phyloP scores from a whole-genome alignment of 1,284 basidiomycete species.

The Athelia sp. region DNA sequence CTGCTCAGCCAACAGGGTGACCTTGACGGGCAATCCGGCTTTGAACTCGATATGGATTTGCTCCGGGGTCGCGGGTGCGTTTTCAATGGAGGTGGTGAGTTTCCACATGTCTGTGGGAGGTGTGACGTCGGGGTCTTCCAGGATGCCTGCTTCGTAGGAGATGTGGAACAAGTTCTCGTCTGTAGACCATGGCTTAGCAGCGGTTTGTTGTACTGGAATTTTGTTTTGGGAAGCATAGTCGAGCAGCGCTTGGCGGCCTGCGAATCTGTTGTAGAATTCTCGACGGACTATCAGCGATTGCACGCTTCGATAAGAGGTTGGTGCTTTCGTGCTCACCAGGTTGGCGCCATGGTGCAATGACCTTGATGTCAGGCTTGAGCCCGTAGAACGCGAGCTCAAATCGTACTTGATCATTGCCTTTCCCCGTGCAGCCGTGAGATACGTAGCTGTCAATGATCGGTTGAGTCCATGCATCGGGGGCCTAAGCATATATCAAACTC shows the following conservation, averaged over 20 bases:
- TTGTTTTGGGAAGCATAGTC: constrained; percentile 85
- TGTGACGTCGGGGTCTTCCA: constrained; percentile 94
- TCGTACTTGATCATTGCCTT: constrained; percentile 99
- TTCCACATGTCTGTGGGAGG: constrained; percentile 99
- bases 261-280: constrained; percentile 98
- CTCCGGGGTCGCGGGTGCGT: constrained; percentile 84
- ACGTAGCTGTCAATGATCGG: constrained; percentile 71
- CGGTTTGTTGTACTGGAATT: constrained; percentile 94
- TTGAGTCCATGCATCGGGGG: background rate
- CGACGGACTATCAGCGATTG: constrained; percentile 2
- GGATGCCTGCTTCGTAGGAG: constrained; percentile 98
- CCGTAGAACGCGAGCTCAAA: constrained; percentile 99
- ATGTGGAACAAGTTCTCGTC: constrained; percentile 99
- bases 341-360: constrained; percentile 96
- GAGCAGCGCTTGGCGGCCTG: constrained; percentile 91
- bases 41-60: constrained; percentile 83
- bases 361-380: constrained; percentile 97
- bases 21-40: constrained; percentile 81
- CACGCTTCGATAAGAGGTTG: too few species aligned
- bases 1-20: constrained; percentile 47
- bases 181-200: constrained; percentile 98
- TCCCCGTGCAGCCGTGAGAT: constrained; percentile 98
- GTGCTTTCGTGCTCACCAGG: constrained; percentile 62
- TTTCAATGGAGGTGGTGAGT: constrained; percentile 81
- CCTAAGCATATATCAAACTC: constrained; percentile 31